A percentile compares a stretch with the other conserved stretches of the same genome.
phyloP scores from a whole-genome alignment of 345 rosid genomes.

The Eucalyptus lansdowneana region DNA sequence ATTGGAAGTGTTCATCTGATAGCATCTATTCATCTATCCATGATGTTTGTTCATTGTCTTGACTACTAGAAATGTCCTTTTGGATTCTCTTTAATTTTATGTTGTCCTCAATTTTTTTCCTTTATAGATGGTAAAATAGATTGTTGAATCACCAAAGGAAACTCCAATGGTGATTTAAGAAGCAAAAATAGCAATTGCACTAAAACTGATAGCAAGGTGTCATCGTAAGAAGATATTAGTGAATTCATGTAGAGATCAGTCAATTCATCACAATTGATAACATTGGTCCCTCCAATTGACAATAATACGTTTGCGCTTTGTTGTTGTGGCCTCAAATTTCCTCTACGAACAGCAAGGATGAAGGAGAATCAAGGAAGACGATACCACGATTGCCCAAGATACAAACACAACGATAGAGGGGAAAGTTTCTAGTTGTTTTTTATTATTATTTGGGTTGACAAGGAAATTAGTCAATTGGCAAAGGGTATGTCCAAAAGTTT shows the following conservation, averaged over 20 bases:
- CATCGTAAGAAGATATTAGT: not conserved
- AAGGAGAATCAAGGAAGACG: not conserved
- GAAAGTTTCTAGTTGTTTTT: not conserved
- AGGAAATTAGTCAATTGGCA: not conserved
- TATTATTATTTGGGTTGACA: not conserved
- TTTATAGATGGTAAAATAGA: not conserved
- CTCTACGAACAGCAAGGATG: not conserved
- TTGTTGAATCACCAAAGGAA: not conserved
- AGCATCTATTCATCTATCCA: not conserved
- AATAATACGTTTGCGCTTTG: not conserved
- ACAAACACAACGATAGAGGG: not conserved
- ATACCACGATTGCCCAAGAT: not conserved
- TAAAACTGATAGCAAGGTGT: not conserved
- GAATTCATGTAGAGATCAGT: not conserved
- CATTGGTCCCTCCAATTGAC: not conserved
- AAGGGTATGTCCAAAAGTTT: too few species aligned
- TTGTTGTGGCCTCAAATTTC: not conserved
- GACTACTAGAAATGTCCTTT: not conserved
- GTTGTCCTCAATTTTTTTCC: not conserved
- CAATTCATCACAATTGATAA: not conserved
- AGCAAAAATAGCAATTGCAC: not conserved
- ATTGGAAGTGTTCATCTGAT: not conserved
- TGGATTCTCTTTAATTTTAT: not conserved
- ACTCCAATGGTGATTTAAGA: not conserved
- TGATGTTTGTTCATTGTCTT: not conserved